A percentile compares a stretch with the other conserved stretches of the same genome.
Evolutionary conservation across 495 filamentous ascomycete species (phyloP).

Genomic region (Lindgomyces ingoldianus): DNA sequence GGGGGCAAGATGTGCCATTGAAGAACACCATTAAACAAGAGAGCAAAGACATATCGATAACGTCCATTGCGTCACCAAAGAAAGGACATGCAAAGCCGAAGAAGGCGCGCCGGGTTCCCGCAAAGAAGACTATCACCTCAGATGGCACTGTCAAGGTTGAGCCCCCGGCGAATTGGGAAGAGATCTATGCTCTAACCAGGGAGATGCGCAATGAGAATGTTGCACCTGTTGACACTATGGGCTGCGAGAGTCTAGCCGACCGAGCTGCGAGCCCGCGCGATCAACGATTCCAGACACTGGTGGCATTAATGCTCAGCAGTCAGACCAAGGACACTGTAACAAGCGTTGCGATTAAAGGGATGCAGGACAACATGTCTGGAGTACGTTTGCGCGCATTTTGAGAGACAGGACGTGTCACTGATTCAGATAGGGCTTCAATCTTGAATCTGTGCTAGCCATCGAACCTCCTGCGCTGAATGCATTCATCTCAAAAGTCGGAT

Average conservation of each 20-base stretch:
- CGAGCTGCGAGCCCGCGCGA: slow-evolving; percentile 56
- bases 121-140: slow-evolving; percentile 61
- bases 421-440: slow-evolving; percentile 57
- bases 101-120: slow-evolving; percentile 59
- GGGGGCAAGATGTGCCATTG: slow-evolving; percentile 3
- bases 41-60: slow-evolving; percentile 11
- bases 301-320: slow-evolving; percentile 91
- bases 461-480: slow-evolving; percentile 69
- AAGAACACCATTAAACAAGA: slow-evolving; percentile 7
- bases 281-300: slow-evolving; percentile 85
- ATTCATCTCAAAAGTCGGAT: slow-evolving; percentile 82
- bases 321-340: slow-evolving; percentile 97
- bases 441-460: slow-evolving; percentile 77
- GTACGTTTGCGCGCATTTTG: slow-evolving; percentile 31
- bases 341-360: slow-evolving; percentile 74
- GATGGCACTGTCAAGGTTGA: slow-evolving; percentile 57
- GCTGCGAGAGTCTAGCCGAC: slow-evolving; percentile 77
- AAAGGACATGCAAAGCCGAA: slow-evolving; percentile 15
- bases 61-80: slow-evolving; percentile 17
- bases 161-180: slow-evolving; percentile 81
- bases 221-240: slow-evolving; percentile 97
- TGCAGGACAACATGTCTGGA: slow-evolving; percentile 72
- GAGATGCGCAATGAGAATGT: slow-evolving; percentile 74
- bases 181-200: slow-evolving; percentile 74
- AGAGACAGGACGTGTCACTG: slow-evolving; percentile 2